Conservation (phyloP, 1,284 basidiomycete species). For the Somion occarium region DNA sequence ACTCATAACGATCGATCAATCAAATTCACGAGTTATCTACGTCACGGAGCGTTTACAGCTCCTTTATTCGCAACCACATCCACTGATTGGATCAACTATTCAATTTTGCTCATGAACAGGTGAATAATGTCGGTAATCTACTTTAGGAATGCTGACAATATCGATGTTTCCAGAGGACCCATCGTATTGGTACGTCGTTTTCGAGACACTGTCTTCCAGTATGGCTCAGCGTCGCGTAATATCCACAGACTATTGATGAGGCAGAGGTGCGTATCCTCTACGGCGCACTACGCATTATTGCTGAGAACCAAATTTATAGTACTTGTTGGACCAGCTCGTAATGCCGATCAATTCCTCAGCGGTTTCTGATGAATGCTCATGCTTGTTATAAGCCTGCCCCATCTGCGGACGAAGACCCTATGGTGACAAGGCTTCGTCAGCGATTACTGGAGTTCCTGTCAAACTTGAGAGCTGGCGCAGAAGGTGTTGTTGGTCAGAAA, state of each 20-base stretch:
- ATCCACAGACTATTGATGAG: conserved; percentile 26
- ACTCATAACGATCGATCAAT: too few relatives aligned
- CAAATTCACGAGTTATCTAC: too few relatives aligned
- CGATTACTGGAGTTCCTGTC: conserved; percentile 24
- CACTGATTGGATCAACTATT: too few relatives aligned
- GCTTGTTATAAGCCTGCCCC: conserved; percentile 22
- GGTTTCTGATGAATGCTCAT: background rate
- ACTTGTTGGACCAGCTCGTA: conserved; percentile 27
- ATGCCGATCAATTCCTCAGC: background rate
- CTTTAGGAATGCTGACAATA: background rate
- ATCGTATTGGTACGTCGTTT: conserved; percentile 5
- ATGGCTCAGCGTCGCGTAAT: too few relatives aligned
- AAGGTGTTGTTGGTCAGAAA: conserved; percentile 13
- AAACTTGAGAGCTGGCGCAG: conserved; percentile 20
- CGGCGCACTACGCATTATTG: background rate
- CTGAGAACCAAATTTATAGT: conserved; percentile 11
- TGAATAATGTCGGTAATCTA: background rate
- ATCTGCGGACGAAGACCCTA: conserved; percentile 21
- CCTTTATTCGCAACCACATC: too few relatives aligned
- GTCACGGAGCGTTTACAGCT: too few relatives aligned
- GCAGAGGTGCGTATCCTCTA: conserved; percentile 19
- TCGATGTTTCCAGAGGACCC: conserved; percentile 5
- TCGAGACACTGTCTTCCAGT: background rate
- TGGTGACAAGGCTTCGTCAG: conserved; percentile 22
- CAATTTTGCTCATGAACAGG: background rate